Evolutionary conservation across 306 rosid genomes (phyloP).

Genomic region (Citrullus colocynthis): DNA sequence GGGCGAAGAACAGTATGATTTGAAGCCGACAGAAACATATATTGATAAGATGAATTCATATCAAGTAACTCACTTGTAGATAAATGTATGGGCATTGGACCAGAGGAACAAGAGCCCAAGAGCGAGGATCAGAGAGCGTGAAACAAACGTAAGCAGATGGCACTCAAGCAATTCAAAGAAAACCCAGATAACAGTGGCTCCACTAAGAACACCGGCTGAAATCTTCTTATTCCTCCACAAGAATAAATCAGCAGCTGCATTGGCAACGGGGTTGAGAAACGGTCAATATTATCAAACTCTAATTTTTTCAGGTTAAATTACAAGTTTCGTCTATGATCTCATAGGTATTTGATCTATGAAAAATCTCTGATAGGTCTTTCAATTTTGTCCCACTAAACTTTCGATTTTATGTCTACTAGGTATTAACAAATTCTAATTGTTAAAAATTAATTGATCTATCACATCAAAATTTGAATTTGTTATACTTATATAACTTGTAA

Average conservation of each 20-base stretch:
- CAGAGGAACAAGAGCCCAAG: constrained; percentile 73
- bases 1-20: not conserved
- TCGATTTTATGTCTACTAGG: not conserved
- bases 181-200: constrained; percentile 58
- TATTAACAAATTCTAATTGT: no score
- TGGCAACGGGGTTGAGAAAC: not conserved
- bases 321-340: no score
- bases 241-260: constrained; percentile 81
- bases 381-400: no score
- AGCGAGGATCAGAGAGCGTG: constrained; percentile 39
- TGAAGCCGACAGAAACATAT: not conserved
- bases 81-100: constrained; percentile 74
- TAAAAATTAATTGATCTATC: not conserved
- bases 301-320: no score
- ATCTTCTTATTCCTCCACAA: constrained; percentile 91
- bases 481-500: not conserved
- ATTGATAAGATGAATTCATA: not conserved
- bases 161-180: constrained; percentile 78
- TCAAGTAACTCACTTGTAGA: constrained; percentile 56
- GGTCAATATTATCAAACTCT: not conserved
- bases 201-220: constrained; percentile 57
- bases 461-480: no score
- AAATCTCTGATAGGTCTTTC: no score
- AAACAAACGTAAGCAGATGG: constrained; percentile 65
- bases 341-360: no score